Base-by-base conservation (phyloP, 2,329 filamentous ascomycete species). In the Didymella pomorum region DNA sequence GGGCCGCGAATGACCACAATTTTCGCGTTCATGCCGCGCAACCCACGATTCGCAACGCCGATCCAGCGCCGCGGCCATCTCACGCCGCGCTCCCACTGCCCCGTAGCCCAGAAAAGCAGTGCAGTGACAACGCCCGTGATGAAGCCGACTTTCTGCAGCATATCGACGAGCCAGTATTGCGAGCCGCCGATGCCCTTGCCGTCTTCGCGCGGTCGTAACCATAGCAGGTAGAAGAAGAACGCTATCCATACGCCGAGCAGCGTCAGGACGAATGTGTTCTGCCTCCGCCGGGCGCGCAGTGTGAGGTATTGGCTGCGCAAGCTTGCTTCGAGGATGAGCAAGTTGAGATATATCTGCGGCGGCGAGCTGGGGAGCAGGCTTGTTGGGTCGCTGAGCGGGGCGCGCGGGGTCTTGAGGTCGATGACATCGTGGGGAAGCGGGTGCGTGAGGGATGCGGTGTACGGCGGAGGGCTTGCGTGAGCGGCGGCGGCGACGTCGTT, bases 331-430 rank as follows among this genome's bases (percentile, higher is more conserved):
- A 99, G 91, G 70, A 99, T 96, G 58, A 99, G 86, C 23, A 99
- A 89, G 79, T 99, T 99, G 71, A 99, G 88, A 80, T 99, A 99
- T 73, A 99, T 97, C 82, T 97, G 95, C 53, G 92, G 92, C 44
- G 93, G 93, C 16, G 92, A 92, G 73, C 91, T 94, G n/a, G 93
- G 93, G 16, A 94, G 87, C 61, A 89, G 87, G 69, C 88, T 89
- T 62, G 94, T 85, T 26, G 92, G 92, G 74, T 96, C 92, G 56
- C 79, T 77, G 56, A 80, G 75, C 70, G 67, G 64, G 81, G 76
- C 66, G 16, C 58, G 79, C 63, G 52, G 79, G 67, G 61, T 72
- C 65, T 71, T 76, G 71, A 68, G 71, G 56, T 67, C 68, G 68
- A 74, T 63, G 69, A 77, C 65, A 65, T 75, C 59, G 65, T 67